A percentile compares a stretch with the other conserved stretches of the same genome.
Conservation (phyloP, 305 asterid species). For the Fraxinus floribunda region DNA sequence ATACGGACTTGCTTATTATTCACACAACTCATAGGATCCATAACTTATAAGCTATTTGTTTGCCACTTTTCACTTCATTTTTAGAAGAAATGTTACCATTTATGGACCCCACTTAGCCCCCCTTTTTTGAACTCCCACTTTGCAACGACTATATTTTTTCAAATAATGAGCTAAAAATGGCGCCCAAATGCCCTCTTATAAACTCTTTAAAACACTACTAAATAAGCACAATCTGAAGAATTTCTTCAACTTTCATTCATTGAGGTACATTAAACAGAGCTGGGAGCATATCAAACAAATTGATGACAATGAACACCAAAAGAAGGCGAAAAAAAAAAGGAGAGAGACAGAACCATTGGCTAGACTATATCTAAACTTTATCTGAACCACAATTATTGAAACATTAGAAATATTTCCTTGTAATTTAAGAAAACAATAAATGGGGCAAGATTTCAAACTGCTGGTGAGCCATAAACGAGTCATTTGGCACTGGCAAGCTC, state of each 20-base stretch:
- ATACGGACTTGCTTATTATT: not conserved
- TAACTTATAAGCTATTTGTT: not conserved
- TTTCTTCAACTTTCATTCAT: conserved; percentile 2
- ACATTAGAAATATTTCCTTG: not conserved
- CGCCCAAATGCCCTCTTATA: too few species aligned
- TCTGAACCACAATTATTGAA: conserved; percentile 27
- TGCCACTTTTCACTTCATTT: too few species aligned
- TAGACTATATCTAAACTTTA: conserved; percentile 13
- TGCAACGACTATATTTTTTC: too few species aligned
- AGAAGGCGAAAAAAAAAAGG: not conserved
- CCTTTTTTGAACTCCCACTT: too few species aligned
- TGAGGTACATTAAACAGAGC: not conserved
- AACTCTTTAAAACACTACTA: not conserved
- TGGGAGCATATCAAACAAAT: not conserved
- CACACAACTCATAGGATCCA: not conserved
- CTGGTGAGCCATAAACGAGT: conserved; percentile 6
- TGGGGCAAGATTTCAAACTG: not conserved
- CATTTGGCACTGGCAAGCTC: conserved; percentile 62
- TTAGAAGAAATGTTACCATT: too few species aligned
- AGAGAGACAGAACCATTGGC: not conserved
- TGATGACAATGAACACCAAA: not conserved
- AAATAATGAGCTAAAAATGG: too few species aligned
- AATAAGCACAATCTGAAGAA: not conserved
- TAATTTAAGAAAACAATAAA: not conserved
- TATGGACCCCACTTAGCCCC: too few species aligned